These are phyloP conservation scores for Aeminium ludgeri DNA, from an alignment of 495 filamentous ascomycete genomes.

Conservation along the genomic window DNA sequence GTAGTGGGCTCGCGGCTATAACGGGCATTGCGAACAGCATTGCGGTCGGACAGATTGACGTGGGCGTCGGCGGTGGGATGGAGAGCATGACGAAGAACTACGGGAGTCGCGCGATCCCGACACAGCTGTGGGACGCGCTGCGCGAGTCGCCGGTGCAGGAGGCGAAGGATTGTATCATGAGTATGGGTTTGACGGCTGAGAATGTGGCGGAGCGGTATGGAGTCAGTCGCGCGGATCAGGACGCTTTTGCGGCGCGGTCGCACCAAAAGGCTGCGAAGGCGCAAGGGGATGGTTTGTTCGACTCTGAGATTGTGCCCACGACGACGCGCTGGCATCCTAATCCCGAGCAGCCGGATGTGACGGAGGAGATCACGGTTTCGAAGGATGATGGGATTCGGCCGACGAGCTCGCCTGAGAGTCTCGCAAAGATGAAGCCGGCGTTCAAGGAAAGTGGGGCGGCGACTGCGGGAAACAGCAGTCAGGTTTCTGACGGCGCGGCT, in stretches of 20 bases:
- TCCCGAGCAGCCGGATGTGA: conserved; percentile 43
- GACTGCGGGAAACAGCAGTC: conserved; percentile 76
- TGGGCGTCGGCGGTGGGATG: conserved; percentile 82
- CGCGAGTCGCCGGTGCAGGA: conserved; percentile 47
- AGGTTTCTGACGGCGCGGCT: conserved; percentile 77
- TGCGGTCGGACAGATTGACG: conserved; percentile 47
- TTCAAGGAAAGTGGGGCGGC: conserved; percentile 55
- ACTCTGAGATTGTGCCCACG: conserved; percentile 62
- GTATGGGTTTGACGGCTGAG: conserved; percentile 85
- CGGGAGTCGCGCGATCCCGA: conserved; percentile 63
- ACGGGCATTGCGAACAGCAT: conserved; percentile 55
- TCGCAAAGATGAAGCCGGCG: conserved; percentile 68
- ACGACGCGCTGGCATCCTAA: conserved; percentile 43
- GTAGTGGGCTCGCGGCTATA: conserved; percentile 58
- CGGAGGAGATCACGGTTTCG: conserved; percentile 42
- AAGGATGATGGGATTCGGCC: conserved; percentile 71
- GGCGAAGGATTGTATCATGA: conserved; percentile 74
- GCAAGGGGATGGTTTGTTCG: conserved; percentile 50
- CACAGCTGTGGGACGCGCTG: conserved; percentile 59
- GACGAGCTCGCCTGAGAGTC: conserved; percentile 45
- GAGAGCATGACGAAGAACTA: conserved; percentile 92
- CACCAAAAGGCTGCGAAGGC: conserved; percentile 57
- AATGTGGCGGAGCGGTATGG: conserved; percentile 70
- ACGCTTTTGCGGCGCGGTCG: conserved; percentile 58
- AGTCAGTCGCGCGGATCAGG: conserved; percentile 59